Conservation (phyloP, 768 basidiomycete species). For the Lactarius sanguifluus region DNA sequence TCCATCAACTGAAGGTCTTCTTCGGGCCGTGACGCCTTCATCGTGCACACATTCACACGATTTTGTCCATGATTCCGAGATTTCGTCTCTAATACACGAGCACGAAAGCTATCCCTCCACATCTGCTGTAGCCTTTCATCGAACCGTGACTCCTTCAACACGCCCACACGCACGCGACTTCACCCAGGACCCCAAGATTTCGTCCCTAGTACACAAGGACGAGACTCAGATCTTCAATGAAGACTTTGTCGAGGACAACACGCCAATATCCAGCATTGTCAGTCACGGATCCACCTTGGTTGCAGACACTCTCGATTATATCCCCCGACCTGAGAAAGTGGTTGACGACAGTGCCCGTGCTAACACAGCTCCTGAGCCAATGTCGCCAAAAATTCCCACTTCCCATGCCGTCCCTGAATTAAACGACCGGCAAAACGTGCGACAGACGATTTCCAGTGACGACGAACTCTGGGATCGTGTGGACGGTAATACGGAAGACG, state of each 20-base stretch:
- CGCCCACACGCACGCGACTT: background rate
- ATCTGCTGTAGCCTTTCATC: background rate
- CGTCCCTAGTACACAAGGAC: background rate
- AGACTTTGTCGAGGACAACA: constrained; percentile 1
- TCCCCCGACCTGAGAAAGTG: background rate
- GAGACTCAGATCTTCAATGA: constrained; percentile 18
- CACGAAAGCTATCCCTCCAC: background rate
- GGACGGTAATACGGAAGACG: constrained; percentile 37
- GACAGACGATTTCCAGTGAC: constrained; percentile 37
- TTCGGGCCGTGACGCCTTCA: background rate
- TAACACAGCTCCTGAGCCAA: background rate
- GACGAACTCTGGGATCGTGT: constrained; percentile 50
- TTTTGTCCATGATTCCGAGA: background rate
- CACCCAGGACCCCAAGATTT: background rate
- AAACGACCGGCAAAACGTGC: background rate
- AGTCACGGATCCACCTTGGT: constrained; percentile 21
- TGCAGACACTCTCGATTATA: constrained; percentile 7
- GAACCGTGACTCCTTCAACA: background rate
- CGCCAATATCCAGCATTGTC: constrained; percentile 3
- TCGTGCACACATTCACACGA: constrained; percentile 7
- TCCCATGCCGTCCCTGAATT: constrained; percentile 12
- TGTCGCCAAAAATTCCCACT: background rate
- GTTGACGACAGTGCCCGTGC: background rate
- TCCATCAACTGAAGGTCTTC: background rate
- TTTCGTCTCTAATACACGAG: background rate